A percentile compares a stretch with the other conserved stretches of the same genome.
Evolutionary conservation across 2,329 filamentous ascomycete species (phyloP).

Genomic region (Ophiostoma angusticollis): DNA sequence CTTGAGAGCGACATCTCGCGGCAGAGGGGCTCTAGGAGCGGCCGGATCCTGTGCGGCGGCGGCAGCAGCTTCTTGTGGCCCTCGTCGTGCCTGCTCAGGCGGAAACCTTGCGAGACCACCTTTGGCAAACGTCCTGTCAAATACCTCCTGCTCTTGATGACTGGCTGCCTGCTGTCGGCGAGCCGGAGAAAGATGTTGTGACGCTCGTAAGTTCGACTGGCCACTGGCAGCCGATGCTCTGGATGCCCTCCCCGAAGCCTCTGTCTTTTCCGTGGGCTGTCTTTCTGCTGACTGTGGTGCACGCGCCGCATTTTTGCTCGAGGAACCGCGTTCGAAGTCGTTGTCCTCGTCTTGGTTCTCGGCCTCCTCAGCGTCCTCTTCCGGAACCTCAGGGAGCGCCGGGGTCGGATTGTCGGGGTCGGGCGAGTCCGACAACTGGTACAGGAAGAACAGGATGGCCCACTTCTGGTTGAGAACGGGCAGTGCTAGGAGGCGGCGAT

Average conservation of each 20-base stretch:
- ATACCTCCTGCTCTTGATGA: conserved; percentile 34
- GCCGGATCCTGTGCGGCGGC: conserved; percentile 16
- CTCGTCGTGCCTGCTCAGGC: conserved; percentile 26
- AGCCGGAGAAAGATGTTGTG: background rate
- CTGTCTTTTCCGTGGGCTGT: no score
- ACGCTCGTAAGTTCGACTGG: background rate
- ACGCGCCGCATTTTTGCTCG: no score
- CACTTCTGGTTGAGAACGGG: conserved; percentile 92
- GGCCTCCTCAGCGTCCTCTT: conserved; percentile 7
- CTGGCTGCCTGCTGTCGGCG: conserved; percentile 16
- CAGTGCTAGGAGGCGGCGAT: conserved; percentile 76
- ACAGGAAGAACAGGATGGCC: conserved; percentile 86
- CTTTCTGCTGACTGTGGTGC: no score
- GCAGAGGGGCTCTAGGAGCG: conserved; percentile 12
- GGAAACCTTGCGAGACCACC: conserved; percentile 36
- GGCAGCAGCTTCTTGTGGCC: conserved; percentile 20
- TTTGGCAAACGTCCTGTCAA: conserved; percentile 42
- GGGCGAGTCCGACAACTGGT: conserved; percentile 62
- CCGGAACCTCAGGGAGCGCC: conserved; percentile 26
- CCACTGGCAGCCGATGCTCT: background rate
- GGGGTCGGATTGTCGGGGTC: conserved; percentile 40
- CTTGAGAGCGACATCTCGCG: conserved; percentile 38
- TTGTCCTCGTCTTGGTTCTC: conserved; percentile 17
- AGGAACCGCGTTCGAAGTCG: no score
- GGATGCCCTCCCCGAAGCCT: background rate